Evolutionary conservation across 176 grass and related monocot species (phyloP), one percentile per base, ranked within the genome.

Genomic region (Cenchrus purpureus): DNA sequence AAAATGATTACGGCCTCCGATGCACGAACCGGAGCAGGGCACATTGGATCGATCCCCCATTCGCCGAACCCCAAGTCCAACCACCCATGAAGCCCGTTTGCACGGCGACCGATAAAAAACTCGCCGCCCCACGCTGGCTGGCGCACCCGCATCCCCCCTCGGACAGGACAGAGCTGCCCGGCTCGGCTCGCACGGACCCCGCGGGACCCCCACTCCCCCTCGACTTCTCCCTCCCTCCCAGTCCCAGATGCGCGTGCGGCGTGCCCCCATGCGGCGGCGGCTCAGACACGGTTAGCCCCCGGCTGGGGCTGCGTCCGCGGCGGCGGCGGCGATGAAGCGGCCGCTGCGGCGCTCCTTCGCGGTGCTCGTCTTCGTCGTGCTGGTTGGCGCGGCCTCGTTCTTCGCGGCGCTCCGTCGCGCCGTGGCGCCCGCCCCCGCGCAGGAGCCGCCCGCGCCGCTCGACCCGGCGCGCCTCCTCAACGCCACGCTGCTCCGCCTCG

Each of bases 401-500:
- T 64, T 80, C 32, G 55, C 80, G 68, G 80, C 34, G 45, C 68
- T 87, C n/a, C 89, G 80, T 5, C 85, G 80, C 1, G 45, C 55
- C 17, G 12, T 49, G 6, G 53, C 65, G 50, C 82, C 82, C 8
- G 3, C 71, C 29, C 48, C 76, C 46, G 52, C 8, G 14, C 50
- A 44, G 46, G 56, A n/a, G 49, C 49, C 16, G 19, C 68, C 25
- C 25, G 25, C 1, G 46, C 68, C 0, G 46, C 65, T 76, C 58
- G 84, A 83, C 82, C 74, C 68, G 28, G 68, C 75, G 22, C 15
- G 69, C 62, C 85, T 89, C 62, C 85, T 89, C 69, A 87, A 98
- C 89, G 87, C 86, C 76, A 92, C 93, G 79, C 88, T 98, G 46
- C 83, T 98, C n/a, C 72, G 78, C 53, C 71, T 98, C n/a, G 86